Evolutionary conservation across 2,329 filamentous ascomycete genomes (phyloP), one percentile per base, ranked within the genome.

Genomic region (Hypoxylon rubiginosum): DNA sequence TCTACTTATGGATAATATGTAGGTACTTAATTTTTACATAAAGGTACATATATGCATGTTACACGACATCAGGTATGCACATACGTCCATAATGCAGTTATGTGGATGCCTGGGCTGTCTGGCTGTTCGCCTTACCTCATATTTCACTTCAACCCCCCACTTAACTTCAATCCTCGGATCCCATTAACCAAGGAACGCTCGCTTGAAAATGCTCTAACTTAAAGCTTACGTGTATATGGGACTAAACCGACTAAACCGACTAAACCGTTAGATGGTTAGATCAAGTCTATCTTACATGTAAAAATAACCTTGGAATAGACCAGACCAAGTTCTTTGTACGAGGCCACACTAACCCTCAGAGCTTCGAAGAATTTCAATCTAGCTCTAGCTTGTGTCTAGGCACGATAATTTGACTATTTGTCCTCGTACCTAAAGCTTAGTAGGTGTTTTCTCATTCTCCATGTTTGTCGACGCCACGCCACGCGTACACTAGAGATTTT

Each of bases 401-500:
- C 10, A 34, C 10, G 32, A 34, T 34, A 34, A 13, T 8, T n/a
- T 15, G 15, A 17, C 39, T 17, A 43, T 19, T 43, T 43, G 39
- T 9, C 39, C 39, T 43, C n/a, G 9, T 41, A n/a, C 36, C 36
- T 17, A 41, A 13, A 17, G 36, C 19, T 43, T 10, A 43, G 13
- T 51, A 59, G 48, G 32, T 58, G 8, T n/a, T 26, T 41, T 15
- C 21, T 54, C 43, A 26, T 26, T 52, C 36, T 53, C 53, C 32
- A 67, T 64, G 61, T 58, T 48, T 21, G 52, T 57, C 57, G 45
- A 58, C 65, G 54, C 45, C 55, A 46, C 57, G 17, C 54, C 51
- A 34, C 57, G 17, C 58, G 48, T 48, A 50, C 32, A 55, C 45
- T 36, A 43, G 34, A 52, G 17, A 48, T 17, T 34, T 48, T 43